Evolutionary conservation across 495 filamentous ascomycete species (phyloP).

Genomic region (Neurospora sp.): DNA sequence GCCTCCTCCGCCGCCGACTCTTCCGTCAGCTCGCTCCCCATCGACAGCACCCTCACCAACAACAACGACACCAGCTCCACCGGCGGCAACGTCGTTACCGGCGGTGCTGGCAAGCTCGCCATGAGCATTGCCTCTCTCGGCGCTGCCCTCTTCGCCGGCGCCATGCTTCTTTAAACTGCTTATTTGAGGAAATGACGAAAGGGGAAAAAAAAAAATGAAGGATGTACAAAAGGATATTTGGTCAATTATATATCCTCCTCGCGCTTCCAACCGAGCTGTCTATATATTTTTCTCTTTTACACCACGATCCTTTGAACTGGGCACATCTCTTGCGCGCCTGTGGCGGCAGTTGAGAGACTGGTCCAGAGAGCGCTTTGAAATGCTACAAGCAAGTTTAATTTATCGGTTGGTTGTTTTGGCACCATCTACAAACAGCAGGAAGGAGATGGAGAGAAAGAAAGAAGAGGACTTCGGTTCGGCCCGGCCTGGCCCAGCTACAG

Average conservation of each 20-base stretch:
- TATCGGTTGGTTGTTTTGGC: neutral
- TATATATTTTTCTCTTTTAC: neutral
- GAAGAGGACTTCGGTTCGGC: neutral
- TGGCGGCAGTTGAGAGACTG: neutral
- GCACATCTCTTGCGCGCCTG: neutral
- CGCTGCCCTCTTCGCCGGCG: constrained; percentile 18
- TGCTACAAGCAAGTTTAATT: neutral
- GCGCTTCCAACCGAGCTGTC: constrained; percentile 3
- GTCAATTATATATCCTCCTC: neutral
- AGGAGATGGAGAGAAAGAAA: neutral
- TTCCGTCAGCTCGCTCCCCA: constrained; percentile 7
- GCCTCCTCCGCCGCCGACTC: neutral
- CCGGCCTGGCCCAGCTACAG: neutral
- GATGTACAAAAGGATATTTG: neutral
- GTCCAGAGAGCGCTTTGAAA: neutral
- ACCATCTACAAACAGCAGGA: neutral
- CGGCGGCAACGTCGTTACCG: constrained; percentile 1
- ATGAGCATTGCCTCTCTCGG: constrained; percentile 13
- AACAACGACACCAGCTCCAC: constrained; percentile 1
- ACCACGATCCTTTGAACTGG: neutral
- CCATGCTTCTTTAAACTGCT: constrained; percentile 19
- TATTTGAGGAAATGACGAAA: neutral
- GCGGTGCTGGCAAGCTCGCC: constrained; percentile 15
- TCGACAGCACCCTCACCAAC: neutral
- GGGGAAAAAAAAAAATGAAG: neutral